Percentiles rank a stretch among this genome's conserved stretches.
Conservation (phyloP, 2,329 filamentous ascomycete genomes). For the Arthrobotrys sphaeroides region DNA sequence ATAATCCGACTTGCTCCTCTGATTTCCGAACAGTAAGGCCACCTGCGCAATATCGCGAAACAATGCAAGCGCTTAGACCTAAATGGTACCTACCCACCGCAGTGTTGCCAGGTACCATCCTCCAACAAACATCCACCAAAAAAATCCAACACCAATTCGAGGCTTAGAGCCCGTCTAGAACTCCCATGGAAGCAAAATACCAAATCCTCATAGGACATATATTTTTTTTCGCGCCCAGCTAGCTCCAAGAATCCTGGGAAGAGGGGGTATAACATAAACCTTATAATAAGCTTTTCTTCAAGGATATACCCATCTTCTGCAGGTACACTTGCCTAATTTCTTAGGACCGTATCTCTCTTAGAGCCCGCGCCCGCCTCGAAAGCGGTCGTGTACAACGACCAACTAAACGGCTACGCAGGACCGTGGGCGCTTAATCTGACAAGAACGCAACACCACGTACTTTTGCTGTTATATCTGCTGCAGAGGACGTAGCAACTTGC, state of each 20-base stretch:
- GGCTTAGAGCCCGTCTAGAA: background rate
- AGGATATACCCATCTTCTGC: conserved; percentile 30
- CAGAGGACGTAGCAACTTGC: conserved; percentile 29
- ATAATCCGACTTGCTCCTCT: background rate
- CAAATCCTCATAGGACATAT: background rate
- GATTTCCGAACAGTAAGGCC: background rate
- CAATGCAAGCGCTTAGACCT: conserved; percentile 16
- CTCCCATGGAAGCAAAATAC: too few relatives aligned
- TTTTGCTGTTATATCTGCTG: conserved; percentile 31
- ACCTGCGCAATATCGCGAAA: conserved; percentile 18
- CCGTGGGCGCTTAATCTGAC: conserved; percentile 50
- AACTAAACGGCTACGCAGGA: conserved; percentile 30
- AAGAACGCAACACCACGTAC: conserved; percentile 48
- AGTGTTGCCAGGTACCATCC: conserved; percentile 3
- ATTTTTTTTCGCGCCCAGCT: conserved; percentile 26
- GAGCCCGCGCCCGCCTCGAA: background rate
- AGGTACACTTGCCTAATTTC: conserved; percentile 29
- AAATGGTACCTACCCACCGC: background rate
- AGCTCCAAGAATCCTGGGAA: conserved; percentile 17
- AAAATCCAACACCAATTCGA: background rate
- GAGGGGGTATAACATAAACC: conserved; percentile 24
- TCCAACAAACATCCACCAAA: background rate
- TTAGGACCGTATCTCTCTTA: background rate
- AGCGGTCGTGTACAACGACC: conserved; percentile 9
- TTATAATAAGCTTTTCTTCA: conserved; percentile 29